These are phyloP conservation scores for Aspergillus novoparasiticus DNA, from an alignment of 2,329 filamentous ascomycete species.

Conservation along the genomic window DNA sequence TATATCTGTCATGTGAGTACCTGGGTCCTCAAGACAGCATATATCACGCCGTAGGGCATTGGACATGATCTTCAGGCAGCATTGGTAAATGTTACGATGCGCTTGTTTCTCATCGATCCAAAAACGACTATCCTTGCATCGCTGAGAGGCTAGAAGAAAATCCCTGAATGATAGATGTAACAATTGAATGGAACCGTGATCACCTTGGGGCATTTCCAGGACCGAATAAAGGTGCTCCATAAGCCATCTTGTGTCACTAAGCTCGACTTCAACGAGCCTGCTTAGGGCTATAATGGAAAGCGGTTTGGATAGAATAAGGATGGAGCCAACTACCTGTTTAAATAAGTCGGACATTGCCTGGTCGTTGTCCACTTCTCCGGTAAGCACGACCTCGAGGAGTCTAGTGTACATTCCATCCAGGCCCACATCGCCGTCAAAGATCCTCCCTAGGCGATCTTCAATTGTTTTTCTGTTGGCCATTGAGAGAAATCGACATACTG, in stretches of 20 bases:
- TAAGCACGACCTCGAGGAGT: not conserved
- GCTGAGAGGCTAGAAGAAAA: not conserved
- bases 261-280: not conserved
- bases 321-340: not conserved
- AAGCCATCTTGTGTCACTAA: not conserved
- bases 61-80: not conserved
- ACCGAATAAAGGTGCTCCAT: slow-evolving; percentile 2
- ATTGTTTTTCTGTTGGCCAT: not conserved
- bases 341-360: not conserved
- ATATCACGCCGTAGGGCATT: not conserved
- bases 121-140: not conserved
- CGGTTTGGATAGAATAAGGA: not conserved
- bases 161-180: slow-evolving; percentile 12
- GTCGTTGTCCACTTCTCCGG: not conserved
- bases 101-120: not conserved
- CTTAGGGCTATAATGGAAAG: not conserved
- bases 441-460: not conserved
- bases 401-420: not conserved
- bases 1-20: not conserved
- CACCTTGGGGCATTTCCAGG: not conserved
- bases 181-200: not conserved
- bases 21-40: not conserved
- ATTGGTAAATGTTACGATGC: not conserved
- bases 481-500: not conserved
- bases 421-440: not conserved